Percentiles rank a stretch among this genome's conserved stretches.
phyloP scores from a whole-genome alignment of 768 basidiomycete species.

The Boletus barrowsii region DNA sequence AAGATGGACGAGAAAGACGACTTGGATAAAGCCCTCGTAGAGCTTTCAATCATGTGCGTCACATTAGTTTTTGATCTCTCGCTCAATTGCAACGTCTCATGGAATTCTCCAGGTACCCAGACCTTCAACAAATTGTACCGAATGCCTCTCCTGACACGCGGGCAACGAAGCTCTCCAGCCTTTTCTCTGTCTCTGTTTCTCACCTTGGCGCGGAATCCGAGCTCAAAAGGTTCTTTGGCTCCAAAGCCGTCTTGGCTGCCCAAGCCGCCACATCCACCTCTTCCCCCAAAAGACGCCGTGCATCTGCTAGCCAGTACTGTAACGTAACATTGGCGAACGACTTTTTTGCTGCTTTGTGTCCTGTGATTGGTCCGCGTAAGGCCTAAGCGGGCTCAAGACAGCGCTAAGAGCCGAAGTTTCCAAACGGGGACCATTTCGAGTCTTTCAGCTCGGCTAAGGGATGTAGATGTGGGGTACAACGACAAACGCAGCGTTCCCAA shows the following conservation, averaged over 20 bases:
- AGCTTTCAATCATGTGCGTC: constrained; percentile 73
- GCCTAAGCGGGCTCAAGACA: no score
- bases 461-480: constrained; percentile 25
- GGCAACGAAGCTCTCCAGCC: constrained; percentile 41
- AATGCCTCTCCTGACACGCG: constrained; percentile 26
- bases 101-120: constrained; percentile 43
- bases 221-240: constrained; percentile 90
- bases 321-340: no score
- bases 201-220: constrained; percentile 89
- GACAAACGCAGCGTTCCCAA: constrained; percentile 54
- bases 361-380: no score
- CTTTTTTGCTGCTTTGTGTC: no score
- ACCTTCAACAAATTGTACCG: constrained; percentile 39
- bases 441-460: no score
- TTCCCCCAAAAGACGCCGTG: constrained; percentile 40
- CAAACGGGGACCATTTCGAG: no score
- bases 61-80: not conserved
- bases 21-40: constrained; percentile 78
- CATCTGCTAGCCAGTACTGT: no score
- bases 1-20: constrained; percentile 72
- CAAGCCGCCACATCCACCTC: constrained; percentile 38
- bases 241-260: constrained; percentile 75
- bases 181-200: constrained; percentile 76
- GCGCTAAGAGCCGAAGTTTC: no score
- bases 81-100: not conserved